Conservation (phyloP, 1,284 basidiomycete genomes). For the Ustilago trichophora region DNA sequence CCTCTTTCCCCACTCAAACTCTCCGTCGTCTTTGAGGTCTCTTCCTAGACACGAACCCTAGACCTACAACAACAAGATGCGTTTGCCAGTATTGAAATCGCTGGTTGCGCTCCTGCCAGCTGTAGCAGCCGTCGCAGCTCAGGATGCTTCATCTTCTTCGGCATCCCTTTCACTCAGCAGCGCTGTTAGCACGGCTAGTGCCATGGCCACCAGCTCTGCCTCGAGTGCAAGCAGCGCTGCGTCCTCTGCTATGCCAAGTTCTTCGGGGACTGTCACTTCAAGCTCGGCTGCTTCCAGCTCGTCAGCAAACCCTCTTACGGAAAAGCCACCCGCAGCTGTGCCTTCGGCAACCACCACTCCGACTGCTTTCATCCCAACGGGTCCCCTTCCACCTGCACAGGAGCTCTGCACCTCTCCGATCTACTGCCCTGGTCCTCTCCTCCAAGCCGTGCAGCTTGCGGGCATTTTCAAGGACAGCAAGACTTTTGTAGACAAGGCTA, state of each 20-base stretch:
- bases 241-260: conserved; percentile 17
- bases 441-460: conserved; percentile 78
- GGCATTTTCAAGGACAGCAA: conserved; percentile 82
- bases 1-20: not conserved
- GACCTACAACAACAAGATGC: conserved; percentile 14
- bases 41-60: not conserved
- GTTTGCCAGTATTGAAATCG: conserved; percentile 18
- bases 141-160: conserved; percentile 17
- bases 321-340: conserved; percentile 38
- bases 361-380: conserved; percentile 29
- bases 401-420: conserved; percentile 51
- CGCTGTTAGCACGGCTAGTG: not conserved
- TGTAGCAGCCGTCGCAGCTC: conserved; percentile 28
- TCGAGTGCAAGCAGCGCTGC: conserved; percentile 8
- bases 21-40: not conserved
- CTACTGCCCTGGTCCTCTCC: conserved; percentile 60
- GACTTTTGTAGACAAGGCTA: conserved; percentile 80
- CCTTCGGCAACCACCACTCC: conserved; percentile 34
- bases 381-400: conserved; percentile 35
- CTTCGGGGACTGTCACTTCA: conserved; percentile 3
- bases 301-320: conserved; percentile 27
- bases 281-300: conserved; percentile 17
- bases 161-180: not conserved
- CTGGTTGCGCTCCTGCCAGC: conserved; percentile 34
- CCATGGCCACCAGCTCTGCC: conserved; percentile 2